phyloP scores from a whole-genome alignment of 2,329 filamentous ascomycete species.

The Cordyceps fumosorosea region DNA sequence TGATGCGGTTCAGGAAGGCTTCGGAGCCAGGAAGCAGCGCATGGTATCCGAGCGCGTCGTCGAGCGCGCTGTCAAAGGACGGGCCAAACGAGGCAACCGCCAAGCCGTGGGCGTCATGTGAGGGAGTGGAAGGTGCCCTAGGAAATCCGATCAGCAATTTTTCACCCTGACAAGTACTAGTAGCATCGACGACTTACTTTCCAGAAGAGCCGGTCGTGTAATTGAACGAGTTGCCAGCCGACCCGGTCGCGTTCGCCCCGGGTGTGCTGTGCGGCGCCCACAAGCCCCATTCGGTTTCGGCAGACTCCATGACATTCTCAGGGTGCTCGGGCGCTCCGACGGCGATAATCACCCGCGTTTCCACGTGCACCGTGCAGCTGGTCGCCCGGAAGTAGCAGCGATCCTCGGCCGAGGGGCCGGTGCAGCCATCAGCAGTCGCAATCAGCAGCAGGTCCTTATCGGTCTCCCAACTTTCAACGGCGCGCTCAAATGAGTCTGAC shows the following conservation, averaged over 20 bases:
- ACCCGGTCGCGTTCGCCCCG: constrained; percentile 5
- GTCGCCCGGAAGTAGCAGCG: constrained; percentile 25
- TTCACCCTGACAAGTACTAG: neutral
- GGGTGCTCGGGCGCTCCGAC: constrained; percentile 18
- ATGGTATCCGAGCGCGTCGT: constrained; percentile 20
- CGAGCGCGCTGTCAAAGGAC: constrained; percentile 24
- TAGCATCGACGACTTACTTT: neutral
- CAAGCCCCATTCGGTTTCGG: constrained; percentile 22
- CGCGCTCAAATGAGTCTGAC: constrained; percentile 20
- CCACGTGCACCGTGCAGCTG: constrained; percentile 15
- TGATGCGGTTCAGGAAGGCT: constrained; percentile 15
- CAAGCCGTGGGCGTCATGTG: constrained; percentile 13
- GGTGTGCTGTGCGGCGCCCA: constrained; percentile 14
- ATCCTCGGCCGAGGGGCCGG: constrained; percentile 20
- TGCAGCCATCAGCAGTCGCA: constrained; percentile 21
- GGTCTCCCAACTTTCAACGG: constrained; percentile 18
- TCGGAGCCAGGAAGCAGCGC: constrained; percentile 9
- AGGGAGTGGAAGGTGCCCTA: neutral
- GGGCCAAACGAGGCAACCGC: constrained; percentile 22
- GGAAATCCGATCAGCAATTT: neutral
- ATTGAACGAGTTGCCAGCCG: constrained; percentile 17
- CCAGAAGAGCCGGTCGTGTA: constrained; percentile 14
- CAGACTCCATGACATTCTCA: constrained; percentile 18
- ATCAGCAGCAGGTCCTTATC: constrained; percentile 21
- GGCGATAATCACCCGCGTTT: constrained; percentile 16